A percentile compares a stretch with the other conserved stretches of the same genome.
phyloP scores from a whole-genome alignment of 2,329 filamentous ascomycete species.

The Sporothrix schenckii region DNA sequence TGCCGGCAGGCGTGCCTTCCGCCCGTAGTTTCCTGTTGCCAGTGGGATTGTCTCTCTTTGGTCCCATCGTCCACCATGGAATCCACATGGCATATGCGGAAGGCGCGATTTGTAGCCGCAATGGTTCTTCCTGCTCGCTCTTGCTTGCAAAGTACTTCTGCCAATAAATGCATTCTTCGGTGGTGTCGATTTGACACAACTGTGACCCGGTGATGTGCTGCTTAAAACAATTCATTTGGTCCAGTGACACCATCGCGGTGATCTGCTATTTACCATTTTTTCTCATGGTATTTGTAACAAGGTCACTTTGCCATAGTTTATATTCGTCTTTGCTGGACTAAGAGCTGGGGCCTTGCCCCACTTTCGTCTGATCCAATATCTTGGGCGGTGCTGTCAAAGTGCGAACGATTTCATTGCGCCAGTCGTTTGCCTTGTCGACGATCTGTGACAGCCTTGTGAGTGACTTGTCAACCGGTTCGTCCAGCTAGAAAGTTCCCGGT shows the following conservation, averaged over 20 bases:
- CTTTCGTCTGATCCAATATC: not conserved
- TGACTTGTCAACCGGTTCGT: not conserved
- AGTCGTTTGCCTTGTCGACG: not conserved
- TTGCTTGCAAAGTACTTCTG: not conserved
- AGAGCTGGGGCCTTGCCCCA: conserved; percentile 8
- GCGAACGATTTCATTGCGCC: not conserved
- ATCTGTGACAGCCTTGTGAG: conserved; percentile 2
- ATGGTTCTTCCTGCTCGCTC: not conserved
- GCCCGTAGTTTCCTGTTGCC: not conserved
- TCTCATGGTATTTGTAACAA: conserved; percentile 10
- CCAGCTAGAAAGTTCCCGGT: not conserved
- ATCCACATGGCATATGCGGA: not conserved
- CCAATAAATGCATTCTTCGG: not conserved
- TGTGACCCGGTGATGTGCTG: not conserved
- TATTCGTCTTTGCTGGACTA: not conserved
- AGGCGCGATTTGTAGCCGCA: not conserved
- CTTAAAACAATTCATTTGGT: not conserved
- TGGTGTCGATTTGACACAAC: not conserved
- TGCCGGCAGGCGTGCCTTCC: conserved; percentile 18
- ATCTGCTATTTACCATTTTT: not conserved
- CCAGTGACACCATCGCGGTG: conserved; percentile 6
- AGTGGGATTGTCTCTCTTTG: not conserved
- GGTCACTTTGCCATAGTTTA: not conserved
- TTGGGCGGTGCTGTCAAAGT: conserved; percentile 2
- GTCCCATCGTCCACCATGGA: not conserved